Evolutionary conservation across 2,329 filamentous ascomycete genomes (phyloP), one percentile per base, ranked within the genome.

Genomic region (Fusarium nisikadoi): DNA sequence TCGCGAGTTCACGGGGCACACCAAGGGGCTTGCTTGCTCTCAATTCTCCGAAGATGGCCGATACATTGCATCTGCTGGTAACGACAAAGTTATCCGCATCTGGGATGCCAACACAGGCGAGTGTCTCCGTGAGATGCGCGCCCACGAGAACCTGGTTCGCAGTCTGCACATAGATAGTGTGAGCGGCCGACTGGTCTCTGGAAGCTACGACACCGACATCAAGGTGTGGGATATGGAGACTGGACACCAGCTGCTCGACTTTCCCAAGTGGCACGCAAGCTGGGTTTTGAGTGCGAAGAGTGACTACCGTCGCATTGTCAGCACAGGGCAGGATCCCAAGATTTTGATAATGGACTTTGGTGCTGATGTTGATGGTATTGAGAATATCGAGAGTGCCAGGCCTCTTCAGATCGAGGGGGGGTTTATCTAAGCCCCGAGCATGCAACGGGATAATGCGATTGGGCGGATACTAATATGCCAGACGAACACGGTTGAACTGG

Each of bases 211-310:
- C 80, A 93, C 94, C 76, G 95, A 95, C 76, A 95, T 99, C 80
- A 97, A 97, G 80, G 94, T 98, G 3, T 98, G 94, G 82, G 93
- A 98, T 80, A 92, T 96, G 83, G 90, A 91, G 72, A 92, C 91
- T 6, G 95, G 95, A 38, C 85, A 91, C 50, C 87, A 94, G 74
- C 88, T 95, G 67, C 89, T 97, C 70, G 91, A 94, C 75, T 95
- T 98, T 77, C 93, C 94, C n/a, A 91, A 93, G 74, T 98, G 95
- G 94, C 97, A 97, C 65, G 92, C 92, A 16, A 97, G 94, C 82
- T 99, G 96, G 96, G 97, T 99, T 78, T 84, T 99, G 65, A 95
- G 94, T 72, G 96, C 96, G 56, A 98, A 98, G 86, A 95, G 93
- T 71, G 95, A 99, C 80, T 98, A 98, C 81, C 88, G 95, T 65